Base-by-base conservation (phyloP, 371 early-diverging fungal genomes). In the Conidiobolus incongruus region DNA sequence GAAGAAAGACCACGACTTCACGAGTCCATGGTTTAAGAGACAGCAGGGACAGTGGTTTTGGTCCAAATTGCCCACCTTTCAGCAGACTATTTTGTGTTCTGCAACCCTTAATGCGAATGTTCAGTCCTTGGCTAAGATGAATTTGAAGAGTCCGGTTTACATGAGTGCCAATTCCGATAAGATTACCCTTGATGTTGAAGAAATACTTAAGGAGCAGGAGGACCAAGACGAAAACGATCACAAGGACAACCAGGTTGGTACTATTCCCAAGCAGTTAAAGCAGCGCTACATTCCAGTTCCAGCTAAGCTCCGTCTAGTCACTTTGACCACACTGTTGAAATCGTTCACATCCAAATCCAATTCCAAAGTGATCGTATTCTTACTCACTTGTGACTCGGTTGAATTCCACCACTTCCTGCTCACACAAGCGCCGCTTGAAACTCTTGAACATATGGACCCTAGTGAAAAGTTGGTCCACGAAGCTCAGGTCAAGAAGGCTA, bases 71-170 rank as follows among this genome's bases (percentile, higher is more conserved):
- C 80, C 82, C 7, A 60, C 59, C 28, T 58, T 58, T 28, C 70
- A 79, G 45, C 89, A 86, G 52, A 83, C 77, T 0, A 63, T 92
- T n/a, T 57, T 94, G 35, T 89, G 91, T 51, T 94, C 95, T 2
- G 95, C 95, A 5, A 94, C 95, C 0, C 58, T 92, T 22, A 65
- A 74, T 44, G 78, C 72, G 28, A 77, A 78, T 33, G 88, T 91
- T n/a, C 64, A 72, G 53, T 60, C 70, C 20, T 61, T 94, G 30
- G 90, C 88, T 0, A 81, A 83, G 21, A 67, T 68, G 47, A 63
- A 72, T 1, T 60, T 93, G 34, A 61, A 60, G 13, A 67, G 81
- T 36, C 89, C 88, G 22, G 61, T 70, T 1, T 67, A 68, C 51
- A 61, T 77, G n/a, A 52, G 50, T 13, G 43, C 17, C 17, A 6